phyloP scores from a whole-genome alignment of 2,329 filamentous ascomycete species.

The Arthrinium puccinioides region DNA sequence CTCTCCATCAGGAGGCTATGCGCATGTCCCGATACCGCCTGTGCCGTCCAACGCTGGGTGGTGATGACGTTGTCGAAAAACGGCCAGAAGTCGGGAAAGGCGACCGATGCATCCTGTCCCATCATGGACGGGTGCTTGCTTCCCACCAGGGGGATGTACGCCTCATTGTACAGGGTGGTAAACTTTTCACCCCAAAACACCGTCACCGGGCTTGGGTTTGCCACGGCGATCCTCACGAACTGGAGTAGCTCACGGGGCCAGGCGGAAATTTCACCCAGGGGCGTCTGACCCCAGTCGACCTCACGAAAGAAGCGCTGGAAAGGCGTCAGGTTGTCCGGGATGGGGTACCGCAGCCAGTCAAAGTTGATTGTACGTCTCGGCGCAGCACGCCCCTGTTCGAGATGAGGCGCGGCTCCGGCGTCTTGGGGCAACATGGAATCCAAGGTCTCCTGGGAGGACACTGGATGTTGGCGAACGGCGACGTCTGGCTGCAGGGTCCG shows the following conservation, averaged over 20 bases:
- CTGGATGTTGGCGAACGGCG: too few species aligned
- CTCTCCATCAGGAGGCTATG: constrained; percentile 22
- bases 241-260: constrained; percentile 34
- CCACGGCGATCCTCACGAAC: constrained; percentile 24
- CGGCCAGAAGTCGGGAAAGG: constrained; percentile 28
- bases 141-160: constrained; percentile 20
- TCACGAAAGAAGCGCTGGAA: constrained; percentile 19
- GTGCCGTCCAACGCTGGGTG: constrained; percentile 17
- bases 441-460: too few species aligned
- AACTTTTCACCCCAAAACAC: constrained; percentile 26
- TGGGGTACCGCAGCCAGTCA: constrained; percentile 14
- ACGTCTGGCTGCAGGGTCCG: too few species aligned
- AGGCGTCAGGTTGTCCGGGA: constrained; percentile 8
- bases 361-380: too few species aligned
- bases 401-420: too few species aligned
- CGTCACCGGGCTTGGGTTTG: constrained; percentile 25
- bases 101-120: constrained; percentile 28
- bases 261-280: constrained; percentile 28
- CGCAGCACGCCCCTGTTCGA: too few species aligned
- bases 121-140: constrained; percentile 25
- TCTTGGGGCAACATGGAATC: too few species aligned
- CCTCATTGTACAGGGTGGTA: constrained; percentile 28
- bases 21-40: constrained; percentile 14
- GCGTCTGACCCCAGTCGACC: constrained; percentile 33
- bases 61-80: constrained; percentile 20